These are phyloP conservation scores for Trichoderma atrobrunneum DNA, from an alignment of 2,329 filamentous ascomycete species.

Conservation along the genomic window DNA sequence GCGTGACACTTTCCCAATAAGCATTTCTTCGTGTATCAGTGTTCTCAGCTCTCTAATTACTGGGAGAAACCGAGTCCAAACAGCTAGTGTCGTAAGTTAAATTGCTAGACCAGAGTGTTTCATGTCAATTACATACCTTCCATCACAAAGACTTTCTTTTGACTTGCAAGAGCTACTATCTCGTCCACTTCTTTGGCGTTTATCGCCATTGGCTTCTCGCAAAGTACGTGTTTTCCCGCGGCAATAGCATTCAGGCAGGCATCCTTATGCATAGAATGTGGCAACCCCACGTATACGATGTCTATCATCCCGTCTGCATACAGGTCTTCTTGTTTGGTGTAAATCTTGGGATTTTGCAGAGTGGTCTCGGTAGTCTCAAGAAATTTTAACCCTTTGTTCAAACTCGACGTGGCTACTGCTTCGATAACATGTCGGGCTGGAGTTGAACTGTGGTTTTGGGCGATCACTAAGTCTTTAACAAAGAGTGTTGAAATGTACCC, in stretches of 20 bases:
- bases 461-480: background rate
- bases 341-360: background rate
- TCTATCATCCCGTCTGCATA: background rate
- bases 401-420: background rate
- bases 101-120: background rate
- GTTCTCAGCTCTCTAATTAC: background rate
- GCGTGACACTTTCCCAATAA: background rate
- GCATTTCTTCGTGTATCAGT: background rate
- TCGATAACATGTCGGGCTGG: background rate
- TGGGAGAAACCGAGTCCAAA: background rate
- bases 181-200: background rate
- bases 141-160: background rate
- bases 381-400: background rate
- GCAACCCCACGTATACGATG: background rate
- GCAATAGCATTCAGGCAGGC: background rate
- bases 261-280: background rate
- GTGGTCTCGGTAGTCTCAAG: background rate
- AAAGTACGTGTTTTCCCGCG: background rate
- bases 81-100: background rate
- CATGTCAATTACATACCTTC: background rate
- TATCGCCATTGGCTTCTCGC: background rate
- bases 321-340: background rate
- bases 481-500: background rate
- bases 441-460: background rate
- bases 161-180: background rate